phyloP scores from a whole-genome alignment of 1,139 yeast genomes.

The Scheffersomyces titani region DNA sequence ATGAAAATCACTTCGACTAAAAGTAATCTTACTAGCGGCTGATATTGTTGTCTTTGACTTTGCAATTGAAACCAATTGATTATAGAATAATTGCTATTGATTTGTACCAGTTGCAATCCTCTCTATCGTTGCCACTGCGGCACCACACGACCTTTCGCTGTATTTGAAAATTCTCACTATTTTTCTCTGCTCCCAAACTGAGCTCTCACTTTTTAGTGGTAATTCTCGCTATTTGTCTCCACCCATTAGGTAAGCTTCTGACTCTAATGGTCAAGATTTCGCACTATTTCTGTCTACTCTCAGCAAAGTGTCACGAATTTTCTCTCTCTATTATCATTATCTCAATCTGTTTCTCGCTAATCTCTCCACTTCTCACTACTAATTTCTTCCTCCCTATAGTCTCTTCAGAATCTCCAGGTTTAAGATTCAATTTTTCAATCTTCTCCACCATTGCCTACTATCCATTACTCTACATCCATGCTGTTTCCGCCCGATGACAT shows the following conservation, averaged over 20 bases:
- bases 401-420: not conserved
- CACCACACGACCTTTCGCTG: not conserved
- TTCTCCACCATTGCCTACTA: not conserved
- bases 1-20: not conserved
- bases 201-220: no score
- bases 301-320: not conserved
- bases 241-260: not conserved
- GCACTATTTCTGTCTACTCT: not conserved
- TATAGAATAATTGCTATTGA: not conserved
- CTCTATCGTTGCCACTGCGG: not conserved
- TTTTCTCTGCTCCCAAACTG: no score
- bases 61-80: not conserved
- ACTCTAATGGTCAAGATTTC: not conserved
- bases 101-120: not conserved
- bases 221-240: no score
- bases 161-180: not conserved
- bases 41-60: not conserved
- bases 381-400: not conserved
- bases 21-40: not conserved
- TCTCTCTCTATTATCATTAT: not conserved
- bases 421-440: not conserved
- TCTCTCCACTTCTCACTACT: not conserved
- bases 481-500: slow-evolving; percentile 65
- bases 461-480: slow-evolving; percentile 21
- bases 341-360: not conserved